phyloP scores from a whole-genome alignment of 257 asterid species.

The Jacaranda mimosifolia region DNA sequence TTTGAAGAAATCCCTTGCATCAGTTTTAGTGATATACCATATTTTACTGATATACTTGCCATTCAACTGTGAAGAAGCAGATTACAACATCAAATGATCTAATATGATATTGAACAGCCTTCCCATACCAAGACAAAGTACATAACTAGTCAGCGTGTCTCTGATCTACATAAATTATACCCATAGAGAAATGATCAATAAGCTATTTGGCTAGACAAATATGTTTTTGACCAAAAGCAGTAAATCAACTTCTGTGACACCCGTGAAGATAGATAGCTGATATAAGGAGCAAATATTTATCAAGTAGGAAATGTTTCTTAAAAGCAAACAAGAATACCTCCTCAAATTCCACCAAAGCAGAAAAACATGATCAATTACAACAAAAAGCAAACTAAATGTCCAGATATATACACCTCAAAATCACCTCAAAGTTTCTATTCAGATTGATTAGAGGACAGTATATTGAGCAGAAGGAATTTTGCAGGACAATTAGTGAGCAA shows the following conservation, averaged over 20 bases:
- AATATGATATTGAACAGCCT: neutral
- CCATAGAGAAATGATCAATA: neutral
- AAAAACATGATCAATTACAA: constrained; percentile 16
- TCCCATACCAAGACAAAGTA: constrained; percentile 1
- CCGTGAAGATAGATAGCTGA: neutral
- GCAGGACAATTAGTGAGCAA: constrained; percentile 41
- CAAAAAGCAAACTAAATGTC: neutral
- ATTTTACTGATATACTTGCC: neutral
- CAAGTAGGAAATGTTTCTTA: neutral
- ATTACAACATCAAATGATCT: neutral
- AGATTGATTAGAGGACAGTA: neutral
- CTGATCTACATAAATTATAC: constrained; percentile 8
- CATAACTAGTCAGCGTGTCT: neutral
- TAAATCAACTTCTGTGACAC: constrained; percentile 19
- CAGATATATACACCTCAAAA: constrained; percentile 19
- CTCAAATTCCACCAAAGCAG: constrained; percentile 17
- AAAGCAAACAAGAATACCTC: neutral
- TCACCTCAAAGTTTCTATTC: constrained; percentile 23
- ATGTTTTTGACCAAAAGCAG: neutral
- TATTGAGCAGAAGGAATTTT: neutral
- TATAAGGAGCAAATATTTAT: neutral
- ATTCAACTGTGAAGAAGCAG: neutral
- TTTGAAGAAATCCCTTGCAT: neutral
- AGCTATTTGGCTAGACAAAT: neutral
- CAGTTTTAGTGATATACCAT: constrained; percentile 1